Evolutionary conservation across 345 rosid genomes (phyloP).

Genomic region (Acer saccharum): DNA sequence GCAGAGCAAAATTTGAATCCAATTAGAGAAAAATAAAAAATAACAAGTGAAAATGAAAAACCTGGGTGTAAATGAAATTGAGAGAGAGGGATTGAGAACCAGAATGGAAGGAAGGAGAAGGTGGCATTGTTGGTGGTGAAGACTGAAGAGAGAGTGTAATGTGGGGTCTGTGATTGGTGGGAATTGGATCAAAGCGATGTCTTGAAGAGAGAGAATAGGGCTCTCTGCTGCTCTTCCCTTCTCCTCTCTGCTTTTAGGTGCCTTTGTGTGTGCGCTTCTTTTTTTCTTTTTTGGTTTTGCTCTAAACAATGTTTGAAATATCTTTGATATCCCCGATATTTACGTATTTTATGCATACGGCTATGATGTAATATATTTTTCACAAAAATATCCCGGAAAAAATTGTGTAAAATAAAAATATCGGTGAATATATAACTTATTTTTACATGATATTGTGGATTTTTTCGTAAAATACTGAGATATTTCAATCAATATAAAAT

Average conservation of each 20-base stretch:
- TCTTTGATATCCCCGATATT: too few species aligned
- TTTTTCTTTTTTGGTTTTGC: too few species aligned
- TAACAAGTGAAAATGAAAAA: too few species aligned
- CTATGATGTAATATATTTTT: too few species aligned
- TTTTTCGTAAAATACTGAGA: too few species aligned
- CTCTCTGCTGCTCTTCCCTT: conserved; percentile 14
- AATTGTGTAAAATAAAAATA: too few species aligned
- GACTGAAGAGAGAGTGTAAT: conserved; percentile 19
- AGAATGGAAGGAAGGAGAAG: conserved; percentile 67
- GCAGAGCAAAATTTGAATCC: conserved; percentile 26
- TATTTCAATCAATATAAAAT: too few species aligned
- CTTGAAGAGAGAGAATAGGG: conserved; percentile 12
- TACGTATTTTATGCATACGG: too few species aligned
- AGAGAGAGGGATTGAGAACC: conserved; percentile 41
- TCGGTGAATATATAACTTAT: too few species aligned
- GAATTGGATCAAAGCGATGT: conserved; percentile 24
- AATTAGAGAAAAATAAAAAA: neutral
- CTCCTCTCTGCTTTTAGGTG: neutral
- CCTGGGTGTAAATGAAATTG: neutral
- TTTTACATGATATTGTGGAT: too few species aligned
- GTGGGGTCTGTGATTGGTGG: conserved; percentile 33
- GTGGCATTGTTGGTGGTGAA: conserved; percentile 60
- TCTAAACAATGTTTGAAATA: too few species aligned
- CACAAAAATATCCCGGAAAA: too few species aligned
- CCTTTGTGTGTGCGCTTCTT: neutral